Conservation (phyloP, 257 asterid species). For the Plantago elongata region DNA sequence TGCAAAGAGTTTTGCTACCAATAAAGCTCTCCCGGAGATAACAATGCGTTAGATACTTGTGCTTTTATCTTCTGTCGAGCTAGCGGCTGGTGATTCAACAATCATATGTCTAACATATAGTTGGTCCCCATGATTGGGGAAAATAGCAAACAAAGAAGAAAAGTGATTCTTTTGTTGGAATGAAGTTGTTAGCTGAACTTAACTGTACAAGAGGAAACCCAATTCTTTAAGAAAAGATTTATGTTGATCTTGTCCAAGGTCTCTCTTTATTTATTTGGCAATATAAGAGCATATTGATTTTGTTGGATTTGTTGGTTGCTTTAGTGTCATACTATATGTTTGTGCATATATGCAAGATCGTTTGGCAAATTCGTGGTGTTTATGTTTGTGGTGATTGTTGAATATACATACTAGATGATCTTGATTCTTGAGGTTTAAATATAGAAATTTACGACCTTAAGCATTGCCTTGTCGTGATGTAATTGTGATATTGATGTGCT, state of each 20-base stretch:
- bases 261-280: too few relatives aligned
- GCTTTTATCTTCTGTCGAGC: slow-evolving; percentile 10
- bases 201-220: background rate
- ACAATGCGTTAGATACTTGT: slow-evolving; percentile 4
- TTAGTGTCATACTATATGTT: too few relatives aligned
- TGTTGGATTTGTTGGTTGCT: too few relatives aligned
- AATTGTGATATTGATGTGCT: too few relatives aligned
- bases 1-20: background rate
- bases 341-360: too few relatives aligned
- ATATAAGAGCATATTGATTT: too few relatives aligned
- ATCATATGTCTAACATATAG: background rate
- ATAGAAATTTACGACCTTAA: too few relatives aligned
- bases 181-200: background rate
- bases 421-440: too few relatives aligned
- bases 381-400: too few relatives aligned
- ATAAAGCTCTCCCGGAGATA: slow-evolving; percentile 13
- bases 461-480: too few relatives aligned
- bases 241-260: background rate
- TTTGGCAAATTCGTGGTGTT: too few relatives aligned
- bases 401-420: too few relatives aligned
- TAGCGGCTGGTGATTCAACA: slow-evolving; percentile 11
- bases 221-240: background rate
- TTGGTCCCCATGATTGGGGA: background rate
- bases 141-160: background rate
- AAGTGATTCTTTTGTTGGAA: background rate